These are phyloP conservation scores for Beauveria pseudobassiana DNA, from an alignment of 2,329 filamentous ascomycete species.

Conservation along the genomic window DNA sequence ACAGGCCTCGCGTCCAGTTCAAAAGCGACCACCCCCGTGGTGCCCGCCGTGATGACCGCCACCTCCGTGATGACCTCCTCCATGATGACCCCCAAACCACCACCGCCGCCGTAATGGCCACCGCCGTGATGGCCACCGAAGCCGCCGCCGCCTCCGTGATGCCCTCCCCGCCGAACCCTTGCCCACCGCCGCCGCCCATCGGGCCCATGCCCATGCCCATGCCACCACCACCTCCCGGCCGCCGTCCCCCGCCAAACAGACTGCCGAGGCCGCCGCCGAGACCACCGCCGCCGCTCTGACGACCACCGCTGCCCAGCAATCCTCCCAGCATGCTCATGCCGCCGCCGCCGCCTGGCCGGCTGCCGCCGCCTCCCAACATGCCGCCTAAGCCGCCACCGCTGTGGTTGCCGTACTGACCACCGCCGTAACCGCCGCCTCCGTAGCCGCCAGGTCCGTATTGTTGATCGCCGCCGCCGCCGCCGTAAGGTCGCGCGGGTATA, in stretches of 20 bases:
- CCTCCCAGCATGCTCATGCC: background rate
- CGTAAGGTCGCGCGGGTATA: conserved; percentile 1
- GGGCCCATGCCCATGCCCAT: background rate
- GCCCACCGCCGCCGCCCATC: background rate
- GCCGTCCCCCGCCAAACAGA: background rate
- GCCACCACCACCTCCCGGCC: background rate
- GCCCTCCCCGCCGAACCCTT: too few species aligned
- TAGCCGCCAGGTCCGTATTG: background rate
- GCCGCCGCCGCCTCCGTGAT: background rate
- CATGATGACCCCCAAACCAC: background rate
- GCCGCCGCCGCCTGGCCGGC: background rate
- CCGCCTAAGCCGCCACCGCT: background rate
- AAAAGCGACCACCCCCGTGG: background rate
- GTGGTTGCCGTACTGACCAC: background rate
- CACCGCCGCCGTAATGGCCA: background rate
- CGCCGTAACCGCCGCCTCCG: background rate
- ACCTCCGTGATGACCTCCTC: background rate
- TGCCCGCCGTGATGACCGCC: background rate
- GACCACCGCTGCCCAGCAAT: background rate
- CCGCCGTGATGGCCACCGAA: background rate
- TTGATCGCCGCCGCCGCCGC: background rate
- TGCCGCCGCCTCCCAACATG: background rate
- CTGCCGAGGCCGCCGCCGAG: background rate
- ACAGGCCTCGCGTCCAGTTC: background rate
- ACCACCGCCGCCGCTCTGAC: background rate